These are phyloP conservation scores for Cynanchum wilfordii DNA, from an alignment of 257 asterid species.

Conservation along the genomic window DNA sequence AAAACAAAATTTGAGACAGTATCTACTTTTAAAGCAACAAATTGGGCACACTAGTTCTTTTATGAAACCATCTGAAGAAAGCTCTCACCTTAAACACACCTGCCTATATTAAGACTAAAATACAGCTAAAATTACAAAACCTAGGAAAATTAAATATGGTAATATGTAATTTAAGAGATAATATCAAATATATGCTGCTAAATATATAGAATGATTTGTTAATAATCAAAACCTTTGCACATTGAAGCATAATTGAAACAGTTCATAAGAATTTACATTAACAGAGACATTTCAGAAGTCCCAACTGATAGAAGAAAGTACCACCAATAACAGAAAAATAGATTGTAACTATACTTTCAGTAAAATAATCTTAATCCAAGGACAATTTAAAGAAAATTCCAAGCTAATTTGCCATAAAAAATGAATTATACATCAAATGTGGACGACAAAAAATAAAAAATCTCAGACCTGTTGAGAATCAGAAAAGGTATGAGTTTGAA, in stretches of 20 bases:
- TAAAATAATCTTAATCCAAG: neutral
- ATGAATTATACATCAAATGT: neutral
- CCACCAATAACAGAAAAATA: neutral
- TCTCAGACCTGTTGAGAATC: neutral
- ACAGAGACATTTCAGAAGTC: neutral
- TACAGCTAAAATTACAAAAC: too few relatives aligned
- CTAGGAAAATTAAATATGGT: too few relatives aligned
- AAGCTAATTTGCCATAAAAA: neutral
- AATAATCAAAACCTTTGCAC: neutral
- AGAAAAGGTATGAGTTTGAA: neutral
- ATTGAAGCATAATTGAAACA: neutral
- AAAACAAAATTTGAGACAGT: neutral
- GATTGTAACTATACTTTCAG: neutral
- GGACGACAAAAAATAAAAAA: neutral
- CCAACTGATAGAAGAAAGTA: neutral
- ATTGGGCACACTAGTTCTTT: neutral
- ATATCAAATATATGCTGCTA: too few relatives aligned
- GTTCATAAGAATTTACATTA: neutral
- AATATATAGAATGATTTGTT: too few relatives aligned
- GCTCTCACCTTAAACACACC: too few relatives aligned
- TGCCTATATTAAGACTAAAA: too few relatives aligned
- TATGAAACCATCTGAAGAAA: neutral
- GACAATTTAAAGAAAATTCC: neutral
- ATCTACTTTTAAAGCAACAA: conserved; percentile 1
- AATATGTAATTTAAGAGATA: too few relatives aligned